Percentiles rank a stretch among this genome's conserved stretches.
Evolutionary conservation across 306 rosid genomes (phyloP).

Genomic region (Cyamopsis tetragonoloba): DNA sequence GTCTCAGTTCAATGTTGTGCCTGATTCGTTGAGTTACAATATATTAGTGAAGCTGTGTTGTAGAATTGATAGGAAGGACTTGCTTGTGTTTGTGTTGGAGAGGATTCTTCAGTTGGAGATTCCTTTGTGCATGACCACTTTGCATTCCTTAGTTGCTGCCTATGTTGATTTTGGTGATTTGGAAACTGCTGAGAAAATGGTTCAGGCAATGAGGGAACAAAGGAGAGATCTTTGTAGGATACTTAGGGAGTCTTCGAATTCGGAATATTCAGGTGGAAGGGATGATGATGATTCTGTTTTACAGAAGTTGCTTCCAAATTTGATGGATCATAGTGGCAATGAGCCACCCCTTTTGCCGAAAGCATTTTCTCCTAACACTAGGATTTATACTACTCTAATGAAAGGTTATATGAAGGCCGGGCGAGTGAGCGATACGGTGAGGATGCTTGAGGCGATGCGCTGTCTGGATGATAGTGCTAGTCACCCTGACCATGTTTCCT

Average conservation of each 20-base stretch:
- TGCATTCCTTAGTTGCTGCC: slow-evolving; percentile 75
- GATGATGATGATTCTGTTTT: slow-evolving; percentile 36
- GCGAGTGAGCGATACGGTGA: slow-evolving; percentile 70
- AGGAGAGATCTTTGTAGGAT: slow-evolving; percentile 70
- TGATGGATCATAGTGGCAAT: slow-evolving; percentile 14
- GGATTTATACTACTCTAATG: slow-evolving; percentile 89
- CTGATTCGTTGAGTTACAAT: slow-evolving; percentile 78
- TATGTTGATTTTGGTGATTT: slow-evolving; percentile 80
- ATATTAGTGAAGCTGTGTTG: slow-evolving; percentile 76
- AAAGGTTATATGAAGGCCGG: slow-evolving; percentile 91
- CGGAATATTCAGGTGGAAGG: slow-evolving; percentile 14
- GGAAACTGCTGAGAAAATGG: slow-evolving; percentile 69
- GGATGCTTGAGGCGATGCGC: slow-evolving; percentile 90
- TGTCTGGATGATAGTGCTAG: slow-evolving; percentile 61
- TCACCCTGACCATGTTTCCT: slow-evolving; percentile 91
- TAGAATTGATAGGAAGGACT: slow-evolving; percentile 55
- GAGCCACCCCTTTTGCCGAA: slow-evolving; percentile 62
- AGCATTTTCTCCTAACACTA: slow-evolving; percentile 58
- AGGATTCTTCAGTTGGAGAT: slow-evolving; percentile 60
- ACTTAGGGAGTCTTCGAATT: slow-evolving; percentile 40
- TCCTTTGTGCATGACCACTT: slow-evolving; percentile 60
- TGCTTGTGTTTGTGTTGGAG: slow-evolving; percentile 74
- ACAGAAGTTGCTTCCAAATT: slow-evolving; percentile 74
- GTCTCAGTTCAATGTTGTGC: slow-evolving; percentile 48
- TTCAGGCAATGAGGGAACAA: slow-evolving; percentile 90